Base-by-base conservation (phyloP, 257 asterid species). In the Solanum chilense region DNA sequence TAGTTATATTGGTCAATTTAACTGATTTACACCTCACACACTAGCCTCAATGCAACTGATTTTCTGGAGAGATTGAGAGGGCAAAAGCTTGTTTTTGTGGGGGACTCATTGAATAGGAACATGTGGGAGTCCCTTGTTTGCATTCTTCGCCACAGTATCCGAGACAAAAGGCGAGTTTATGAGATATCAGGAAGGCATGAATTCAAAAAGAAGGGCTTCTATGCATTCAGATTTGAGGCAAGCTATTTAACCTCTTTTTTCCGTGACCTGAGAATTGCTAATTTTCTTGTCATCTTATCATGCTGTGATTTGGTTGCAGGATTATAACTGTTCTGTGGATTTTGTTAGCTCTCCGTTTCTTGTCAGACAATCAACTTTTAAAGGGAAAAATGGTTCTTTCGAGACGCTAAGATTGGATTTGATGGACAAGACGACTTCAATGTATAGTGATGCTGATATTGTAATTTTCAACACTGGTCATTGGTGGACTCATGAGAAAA, bases 401-500 rank as follows among this genome's bases (percentile, higher is more conserved):
- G 99, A 94, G 89, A 95, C 99, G 3, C 91, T 97, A 81, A 92
- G 98, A 83, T 90, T 97, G 86, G 99, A 97, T 91, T 87, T 90
- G 92, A 95, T 97, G 98, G 99, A 95, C 87, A 84, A 37, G 56
- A 88, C 98, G 18, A 93, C 98, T 78, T 86, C 93, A 33, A 94
- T 95, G 99, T 97, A 97, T 89, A 94, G 90, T 27, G 99, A 95
- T 88, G 99, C 99, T 1, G 98, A 97, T 89, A 93, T 97, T 21
- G 76, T 97, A 12, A 91, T 97, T 86, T 97, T 97, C 91, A 95
- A 96, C 88, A 96, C 98, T 5, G 99, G 98, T 37, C 99, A 96
- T 86, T 96, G 99, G 99, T 95, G 99, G 99, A 96, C 99, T 90
- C 99, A 96, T 85, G 99, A 96, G 89, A 96, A 96, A 91, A 96